A percentile compares a stretch with the other conserved stretches of the same genome.
Conservation (phyloP, 108 stramenopile species). For the Skeletonema tropicum region DNA sequence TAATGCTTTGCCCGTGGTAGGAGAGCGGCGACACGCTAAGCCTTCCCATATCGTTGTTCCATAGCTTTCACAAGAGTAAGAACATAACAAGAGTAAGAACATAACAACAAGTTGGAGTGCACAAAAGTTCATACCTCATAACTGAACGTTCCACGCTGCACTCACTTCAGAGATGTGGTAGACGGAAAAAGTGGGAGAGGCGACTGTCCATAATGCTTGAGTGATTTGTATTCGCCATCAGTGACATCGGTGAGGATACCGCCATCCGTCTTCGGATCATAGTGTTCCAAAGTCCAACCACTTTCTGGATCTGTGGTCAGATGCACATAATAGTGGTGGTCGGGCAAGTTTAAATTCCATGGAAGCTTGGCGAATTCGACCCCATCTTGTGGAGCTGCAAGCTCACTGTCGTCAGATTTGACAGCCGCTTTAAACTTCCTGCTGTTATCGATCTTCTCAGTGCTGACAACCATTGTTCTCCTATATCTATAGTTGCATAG, state of each 20-base stretch:
- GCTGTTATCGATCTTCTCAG: too few species aligned
- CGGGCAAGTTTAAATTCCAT: conserved; percentile 84
- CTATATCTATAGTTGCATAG: not conserved
- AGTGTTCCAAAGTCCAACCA: conserved; percentile 75
- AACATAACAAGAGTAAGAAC: not conserved
- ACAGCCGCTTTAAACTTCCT: not conserved
- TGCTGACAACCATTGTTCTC: conserved; percentile 6
- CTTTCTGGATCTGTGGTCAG: conserved; percentile 54
- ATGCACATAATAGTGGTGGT: conserved; percentile 75
- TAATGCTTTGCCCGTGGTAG: conserved; percentile 56
- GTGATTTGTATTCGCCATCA: conserved; percentile 24
- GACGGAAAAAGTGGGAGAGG: conserved; percentile 68
- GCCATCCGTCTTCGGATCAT: conserved; percentile 57
- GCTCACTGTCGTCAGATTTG: not conserved
- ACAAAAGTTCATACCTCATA: not conserved
- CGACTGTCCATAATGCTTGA: conserved; percentile 58
- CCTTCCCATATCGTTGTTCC: conserved; percentile 90
- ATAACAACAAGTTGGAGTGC: not conserved
- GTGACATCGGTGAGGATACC: conserved; percentile 52
- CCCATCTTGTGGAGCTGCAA: conserved; percentile 60
- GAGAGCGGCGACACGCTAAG: conserved; percentile 74
- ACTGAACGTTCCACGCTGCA: not conserved
- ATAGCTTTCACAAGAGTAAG: conserved; percentile 34
- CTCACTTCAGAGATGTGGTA: conserved; percentile 68
- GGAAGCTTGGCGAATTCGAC: conserved; percentile 77